Conservation (phyloP, 768 basidiomycete genomes). For the Coprinellus micaceus region DNA sequence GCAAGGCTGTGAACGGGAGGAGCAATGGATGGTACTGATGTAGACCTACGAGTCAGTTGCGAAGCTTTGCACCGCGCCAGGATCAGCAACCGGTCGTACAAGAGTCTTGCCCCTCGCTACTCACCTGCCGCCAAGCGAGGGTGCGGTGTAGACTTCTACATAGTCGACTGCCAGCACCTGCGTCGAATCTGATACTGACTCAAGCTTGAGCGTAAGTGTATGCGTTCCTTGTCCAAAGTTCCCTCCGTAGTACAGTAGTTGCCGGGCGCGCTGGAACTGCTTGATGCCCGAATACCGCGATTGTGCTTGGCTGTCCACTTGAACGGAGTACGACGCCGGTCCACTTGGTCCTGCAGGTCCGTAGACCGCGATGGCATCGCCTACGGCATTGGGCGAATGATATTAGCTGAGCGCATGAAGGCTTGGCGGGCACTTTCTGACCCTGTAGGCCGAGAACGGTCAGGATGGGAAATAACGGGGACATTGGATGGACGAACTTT, state of each 20-base stretch:
- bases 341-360: conserved; percentile 14
- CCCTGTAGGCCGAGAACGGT: too few relatives aligned
- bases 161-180: conserved; percentile 21
- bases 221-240: conserved; percentile 15
- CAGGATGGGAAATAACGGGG: too few relatives aligned
- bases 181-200: neutral
- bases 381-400: neutral
- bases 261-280: conserved; percentile 11
- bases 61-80: too few relatives aligned
- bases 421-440: too few relatives aligned
- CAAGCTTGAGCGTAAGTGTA: neutral
- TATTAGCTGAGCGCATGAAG: too few relatives aligned
- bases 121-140: conserved; percentile 17
- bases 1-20: neutral
- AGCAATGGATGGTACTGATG: neutral
- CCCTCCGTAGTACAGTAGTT: conserved; percentile 13
- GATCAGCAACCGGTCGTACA: too few relatives aligned
- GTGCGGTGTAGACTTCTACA: conserved; percentile 17
- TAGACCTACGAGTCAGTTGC: too few relatives aligned
- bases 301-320: conserved; percentile 8
- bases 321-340: conserved; percentile 6
- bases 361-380: conserved; percentile 15
- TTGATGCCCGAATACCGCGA: conserved; percentile 4
- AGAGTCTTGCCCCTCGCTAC: too few relatives aligned
- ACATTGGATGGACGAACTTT: conserved; percentile 4